Base-by-base conservation (phyloP, 1,139 yeast genomes). In the Wickerhamomyces sp. region DNA sequence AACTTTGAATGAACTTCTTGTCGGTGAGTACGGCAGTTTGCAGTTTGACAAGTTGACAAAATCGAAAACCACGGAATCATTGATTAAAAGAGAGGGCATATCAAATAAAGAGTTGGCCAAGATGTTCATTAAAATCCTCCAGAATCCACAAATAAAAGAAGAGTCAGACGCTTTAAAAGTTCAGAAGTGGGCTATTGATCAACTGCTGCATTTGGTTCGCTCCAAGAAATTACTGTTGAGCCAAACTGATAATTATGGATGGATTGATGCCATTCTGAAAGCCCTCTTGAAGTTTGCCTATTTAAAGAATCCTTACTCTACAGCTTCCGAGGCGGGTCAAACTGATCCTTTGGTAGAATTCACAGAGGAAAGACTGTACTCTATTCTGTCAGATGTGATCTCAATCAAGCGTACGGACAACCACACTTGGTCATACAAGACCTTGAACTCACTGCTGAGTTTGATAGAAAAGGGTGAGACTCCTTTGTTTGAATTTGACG, bases 1-100 rank as follows among this genome's bases (percentile, higher is more conserved):
- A 5, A 59, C 77, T 11, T 52, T 83, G 10, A 45, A 61, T n/a
- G 60, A 69, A 8, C 54, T 86, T 12, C 52, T 80, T 15, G 61
- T 67, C 35, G 73, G 75, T 28, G 53, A 61, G 3, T 57, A 59
- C 30, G 84, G 86, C 9, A 77, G 84, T 4, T 66, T 82, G 31
- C 79, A 79, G 46, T 88, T 89, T 59, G 97, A 91, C 57, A 69
- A 74, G 41, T 57, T 84, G 22, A 83, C 95, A 5, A 87, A 83
- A 52, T 66, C 91, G 0, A 85, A 80, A 54, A 75, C 88, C 0
- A 62, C 76, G 12, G 80, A 76, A 35, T 59, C 62, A n/a, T 40
- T 75, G 40, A 33, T 62, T 42, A 46, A 52, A 13, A 33, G 45
- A 9, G 47, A 48, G 1, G 55, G 35, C 17, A 37, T 35, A 3